Evolutionary conservation across 352 stramenopile genomes (phyloP).

Genomic region (Phytophthora citricola): DNA sequence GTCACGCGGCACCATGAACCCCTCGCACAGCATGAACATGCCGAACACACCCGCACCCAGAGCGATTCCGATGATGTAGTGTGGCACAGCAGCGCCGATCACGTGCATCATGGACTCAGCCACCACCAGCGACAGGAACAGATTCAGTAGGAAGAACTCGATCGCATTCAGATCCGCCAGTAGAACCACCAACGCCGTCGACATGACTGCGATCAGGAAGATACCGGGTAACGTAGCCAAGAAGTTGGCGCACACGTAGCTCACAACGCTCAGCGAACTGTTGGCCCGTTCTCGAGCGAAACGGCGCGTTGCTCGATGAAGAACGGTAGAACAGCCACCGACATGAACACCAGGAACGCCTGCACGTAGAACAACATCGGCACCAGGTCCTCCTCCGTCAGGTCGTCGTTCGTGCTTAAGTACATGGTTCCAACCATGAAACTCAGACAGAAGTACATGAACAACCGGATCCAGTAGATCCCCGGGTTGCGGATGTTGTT

Average conservation of each 20-base stretch:
- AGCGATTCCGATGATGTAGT: constrained; percentile 70
- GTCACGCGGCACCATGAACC: too few species aligned
- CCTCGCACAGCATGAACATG: too few species aligned
- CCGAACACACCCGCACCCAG: too few species aligned
- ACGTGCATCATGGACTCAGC: constrained; percentile 85
- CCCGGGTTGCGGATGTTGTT: constrained; percentile 74
- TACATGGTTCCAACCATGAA: constrained; percentile 82
- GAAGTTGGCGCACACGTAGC: constrained; percentile 80
- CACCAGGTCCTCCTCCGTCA: constrained; percentile 51
- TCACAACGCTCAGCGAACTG: constrained; percentile 74
- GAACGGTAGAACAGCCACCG: constrained; percentile 85
- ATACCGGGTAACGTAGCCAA: constrained; percentile 73
- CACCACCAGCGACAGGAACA: constrained; percentile 78
- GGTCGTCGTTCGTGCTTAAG: constrained; percentile 53
- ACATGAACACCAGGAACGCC: constrained; percentile 92
- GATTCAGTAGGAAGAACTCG: constrained; percentile 62
- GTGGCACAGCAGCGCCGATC: constrained; percentile 68
- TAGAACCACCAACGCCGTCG: constrained; percentile 54
- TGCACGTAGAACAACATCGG: constrained; percentile 87
- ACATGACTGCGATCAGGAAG: constrained; percentile 68
- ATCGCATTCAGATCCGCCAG: constrained; percentile 63
- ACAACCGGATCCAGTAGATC: constrained; percentile 73
- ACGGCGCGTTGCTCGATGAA: constrained; percentile 88
- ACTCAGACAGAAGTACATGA: constrained; percentile 77
- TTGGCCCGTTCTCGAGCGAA: constrained; percentile 64